These are phyloP conservation scores for Tylopilus sp. DNA, from an alignment of 768 basidiomycete species.

Conservation along the genomic window DNA sequence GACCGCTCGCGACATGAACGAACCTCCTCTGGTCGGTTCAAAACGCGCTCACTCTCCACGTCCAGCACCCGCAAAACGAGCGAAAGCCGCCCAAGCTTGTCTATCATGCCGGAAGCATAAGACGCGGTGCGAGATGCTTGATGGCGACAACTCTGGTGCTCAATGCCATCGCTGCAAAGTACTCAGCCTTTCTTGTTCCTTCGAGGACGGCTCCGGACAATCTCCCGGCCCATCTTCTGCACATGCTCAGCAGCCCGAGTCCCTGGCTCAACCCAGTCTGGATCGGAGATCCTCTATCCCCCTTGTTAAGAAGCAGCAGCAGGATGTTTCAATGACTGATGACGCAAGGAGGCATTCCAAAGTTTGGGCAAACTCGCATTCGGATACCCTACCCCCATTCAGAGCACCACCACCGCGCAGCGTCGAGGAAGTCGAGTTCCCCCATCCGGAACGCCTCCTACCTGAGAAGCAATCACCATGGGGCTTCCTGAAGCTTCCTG, in stretches of 20 bases:
- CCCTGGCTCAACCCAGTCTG: constrained; percentile 13
- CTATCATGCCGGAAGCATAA: constrained; percentile 46
- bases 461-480: constrained; percentile 35
- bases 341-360: constrained; percentile 20
- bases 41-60: constrained; percentile 34
- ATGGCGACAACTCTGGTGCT: constrained; percentile 32
- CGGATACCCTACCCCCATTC: constrained; percentile 17
- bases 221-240: constrained; percentile 15
- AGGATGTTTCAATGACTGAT: constrained; percentile 17
- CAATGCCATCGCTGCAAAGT: constrained; percentile 51
- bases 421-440: constrained; percentile 28
- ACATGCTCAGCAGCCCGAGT: constrained; percentile 21
- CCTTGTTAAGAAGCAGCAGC: constrained; percentile 18
- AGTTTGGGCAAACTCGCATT: constrained; percentile 17
- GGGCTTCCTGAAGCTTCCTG: constrained; percentile 38
- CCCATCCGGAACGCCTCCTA: constrained; percentile 36
- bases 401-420: constrained; percentile 15
- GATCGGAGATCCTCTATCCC: constrained; percentile 26
- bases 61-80: constrained; percentile 33
- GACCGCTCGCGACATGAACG: constrained; percentile 15
- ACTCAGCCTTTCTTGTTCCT: constrained; percentile 44
- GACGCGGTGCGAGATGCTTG: constrained; percentile 50
- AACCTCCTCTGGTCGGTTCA: constrained; percentile 23
- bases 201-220: constrained; percentile 32
- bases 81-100: constrained; percentile 45